phyloP scores from a whole-genome alignment of 176 grass and related monocot genomes.

The Musa schizocarpa region DNA sequence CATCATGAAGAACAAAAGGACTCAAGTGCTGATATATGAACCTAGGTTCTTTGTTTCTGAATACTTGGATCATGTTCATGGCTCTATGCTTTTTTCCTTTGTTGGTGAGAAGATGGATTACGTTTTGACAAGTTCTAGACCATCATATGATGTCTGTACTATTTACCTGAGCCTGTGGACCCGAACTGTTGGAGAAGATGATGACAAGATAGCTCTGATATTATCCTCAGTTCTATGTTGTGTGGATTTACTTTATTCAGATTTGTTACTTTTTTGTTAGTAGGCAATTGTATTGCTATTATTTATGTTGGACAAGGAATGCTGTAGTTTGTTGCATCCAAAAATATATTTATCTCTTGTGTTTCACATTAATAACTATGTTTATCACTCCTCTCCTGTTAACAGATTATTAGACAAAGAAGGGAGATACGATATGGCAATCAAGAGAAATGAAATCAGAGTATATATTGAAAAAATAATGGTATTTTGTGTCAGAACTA shows the following conservation, averaged over 20 bases:
- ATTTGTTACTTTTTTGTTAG: no score
- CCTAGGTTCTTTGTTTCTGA: not conserved
- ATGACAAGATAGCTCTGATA: no score
- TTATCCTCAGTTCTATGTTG: no score
- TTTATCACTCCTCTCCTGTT: not conserved
- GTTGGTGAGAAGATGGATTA: no score
- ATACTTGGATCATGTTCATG: not conserved
- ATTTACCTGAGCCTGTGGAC: no score
- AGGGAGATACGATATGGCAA: constrained; percentile 28
- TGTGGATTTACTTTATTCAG: no score
- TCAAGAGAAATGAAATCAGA: constrained; percentile 4
- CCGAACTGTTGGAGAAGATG: no score
- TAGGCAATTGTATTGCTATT: no score
- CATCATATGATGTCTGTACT: no score
- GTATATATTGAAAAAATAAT: constrained; percentile 24
- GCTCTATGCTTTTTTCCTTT: no score
- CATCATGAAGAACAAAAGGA: not conserved
- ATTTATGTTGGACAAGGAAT: not conserved
- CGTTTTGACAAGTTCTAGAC: no score
- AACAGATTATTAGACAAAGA: not conserved
- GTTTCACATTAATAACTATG: not conserved
- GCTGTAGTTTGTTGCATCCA: not conserved
- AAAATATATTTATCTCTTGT: not conserved
- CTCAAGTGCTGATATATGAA: not conserved
- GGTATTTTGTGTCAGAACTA: constrained; percentile 29